Conservation (phyloP, 345 rosid genomes). For the Salix arbutifolia region DNA sequence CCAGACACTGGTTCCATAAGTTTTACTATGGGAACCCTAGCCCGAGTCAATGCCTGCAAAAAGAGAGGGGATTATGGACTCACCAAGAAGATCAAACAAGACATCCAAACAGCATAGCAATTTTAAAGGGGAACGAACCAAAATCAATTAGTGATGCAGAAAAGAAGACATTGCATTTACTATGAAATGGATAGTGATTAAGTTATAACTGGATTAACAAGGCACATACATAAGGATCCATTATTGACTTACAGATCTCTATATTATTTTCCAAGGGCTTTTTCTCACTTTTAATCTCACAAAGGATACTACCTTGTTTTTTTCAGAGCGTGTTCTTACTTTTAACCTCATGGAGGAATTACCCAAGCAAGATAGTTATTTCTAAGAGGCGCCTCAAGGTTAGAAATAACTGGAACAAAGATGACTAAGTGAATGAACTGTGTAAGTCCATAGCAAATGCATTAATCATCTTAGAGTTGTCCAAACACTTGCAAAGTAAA, state of each 20-base stretch:
- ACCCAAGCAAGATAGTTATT: neutral
- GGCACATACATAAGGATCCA: neutral
- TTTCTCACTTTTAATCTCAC: neutral
- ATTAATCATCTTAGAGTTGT: neutral
- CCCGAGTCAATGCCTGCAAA: slow-evolving; percentile 75
- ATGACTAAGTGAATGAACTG: neutral
- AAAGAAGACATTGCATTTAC: neutral
- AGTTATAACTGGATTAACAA: neutral
- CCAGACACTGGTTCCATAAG: slow-evolving; percentile 94
- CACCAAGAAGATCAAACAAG: neutral
- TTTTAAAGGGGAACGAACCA: neutral
- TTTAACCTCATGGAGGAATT: neutral
- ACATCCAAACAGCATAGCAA: neutral
- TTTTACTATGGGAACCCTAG: slow-evolving; percentile 96
- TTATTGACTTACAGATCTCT: neutral
- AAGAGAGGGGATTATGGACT: slow-evolving; percentile 9
- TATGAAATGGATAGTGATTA: neutral
- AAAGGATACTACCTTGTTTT: neutral
- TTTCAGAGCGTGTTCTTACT: neutral
- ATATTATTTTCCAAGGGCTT: neutral
- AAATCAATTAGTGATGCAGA: neutral
- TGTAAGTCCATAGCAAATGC: neutral
- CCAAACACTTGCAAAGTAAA: neutral
- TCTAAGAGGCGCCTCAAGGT: neutral
- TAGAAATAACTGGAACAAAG: neutral